Percentiles rank a stretch among this genome's conserved stretches.
These are phyloP conservation scores for Aurantiochytrium sp. DNA, from an alignment of 108 stramenopile species.

Conservation along the genomic window DNA sequence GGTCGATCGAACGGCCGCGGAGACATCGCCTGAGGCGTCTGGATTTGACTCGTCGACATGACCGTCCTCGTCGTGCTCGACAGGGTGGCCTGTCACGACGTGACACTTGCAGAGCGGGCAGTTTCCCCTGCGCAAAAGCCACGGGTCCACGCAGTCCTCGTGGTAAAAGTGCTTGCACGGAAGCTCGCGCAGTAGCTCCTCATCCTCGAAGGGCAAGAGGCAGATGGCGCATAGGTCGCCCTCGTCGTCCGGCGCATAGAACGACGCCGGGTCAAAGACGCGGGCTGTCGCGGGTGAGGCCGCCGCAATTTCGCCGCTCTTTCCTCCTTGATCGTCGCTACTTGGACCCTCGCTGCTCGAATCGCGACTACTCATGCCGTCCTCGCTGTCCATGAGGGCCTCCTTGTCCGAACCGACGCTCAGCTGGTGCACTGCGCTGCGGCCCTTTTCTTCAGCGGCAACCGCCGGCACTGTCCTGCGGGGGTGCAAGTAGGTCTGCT, in stretches of 20 bases:
- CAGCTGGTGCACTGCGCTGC: not conserved
- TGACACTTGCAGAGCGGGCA: not conserved
- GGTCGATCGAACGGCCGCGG: not conserved
- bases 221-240: slow-evolving; percentile 18
- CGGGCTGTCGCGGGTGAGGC: too few species aligned
- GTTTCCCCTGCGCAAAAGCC: not conserved
- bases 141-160: slow-evolving; percentile 20
- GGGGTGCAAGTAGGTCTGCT: not conserved
- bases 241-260: not conserved
- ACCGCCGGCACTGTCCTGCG: too few species aligned
- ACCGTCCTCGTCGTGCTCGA: not conserved
- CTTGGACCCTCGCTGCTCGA: too few species aligned
- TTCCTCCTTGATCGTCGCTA: too few species aligned
- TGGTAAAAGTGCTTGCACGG: slow-evolving; percentile 11
- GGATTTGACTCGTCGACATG: not conserved
- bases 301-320: too few species aligned
- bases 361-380: too few species aligned
- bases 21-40: not conserved
- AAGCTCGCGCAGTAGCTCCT: not conserved
- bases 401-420: not conserved
- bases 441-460: too few species aligned
- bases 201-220: not conserved
- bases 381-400: not conserved
- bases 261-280: not conserved
- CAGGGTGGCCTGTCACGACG: not conserved